phyloP scores from a whole-genome alignment of 495 filamentous ascomycete species.

The Oleoguttula mirabilis region DNA sequence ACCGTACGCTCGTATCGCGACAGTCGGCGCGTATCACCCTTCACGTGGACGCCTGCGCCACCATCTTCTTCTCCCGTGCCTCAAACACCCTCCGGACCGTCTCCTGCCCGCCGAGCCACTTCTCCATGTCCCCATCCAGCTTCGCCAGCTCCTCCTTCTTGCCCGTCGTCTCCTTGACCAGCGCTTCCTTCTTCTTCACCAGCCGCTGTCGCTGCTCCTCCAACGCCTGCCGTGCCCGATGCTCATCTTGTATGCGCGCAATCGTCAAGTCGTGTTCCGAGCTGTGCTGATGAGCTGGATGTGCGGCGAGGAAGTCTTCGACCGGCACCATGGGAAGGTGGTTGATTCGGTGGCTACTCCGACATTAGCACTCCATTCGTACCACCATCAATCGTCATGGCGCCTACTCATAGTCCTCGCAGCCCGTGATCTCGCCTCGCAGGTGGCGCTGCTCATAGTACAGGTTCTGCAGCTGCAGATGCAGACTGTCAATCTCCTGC shows the following conservation, averaged over 20 bases:
- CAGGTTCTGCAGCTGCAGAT: slow-evolving; percentile 87
- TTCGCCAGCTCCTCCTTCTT: slow-evolving; percentile 83
- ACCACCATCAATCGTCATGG: no score
- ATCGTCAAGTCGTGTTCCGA: slow-evolving; percentile 75
- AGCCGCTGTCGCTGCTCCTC: slow-evolving; percentile 79
- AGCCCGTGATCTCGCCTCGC: slow-evolving; percentile 77
- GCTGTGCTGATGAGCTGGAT: slow-evolving; percentile 58
- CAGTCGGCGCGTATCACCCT: no score
- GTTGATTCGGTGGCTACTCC: slow-evolving; percentile 70
- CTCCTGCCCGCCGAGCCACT: slow-evolving; percentile 58
- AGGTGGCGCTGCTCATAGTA: slow-evolving; percentile 93
- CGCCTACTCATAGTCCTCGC: slow-evolving; percentile 86
- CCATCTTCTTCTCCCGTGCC: slow-evolving; percentile 15
- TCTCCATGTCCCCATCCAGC: slow-evolving; percentile 78
- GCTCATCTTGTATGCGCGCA: slow-evolving; percentile 84
- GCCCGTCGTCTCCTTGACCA: slow-evolving; percentile 92
- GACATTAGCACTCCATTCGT: no score
- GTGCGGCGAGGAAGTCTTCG: slow-evolving; percentile 67
- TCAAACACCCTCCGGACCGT: slow-evolving; percentile 16
- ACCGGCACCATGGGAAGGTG: slow-evolving; percentile 72
- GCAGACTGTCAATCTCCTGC: slow-evolving; percentile 80
- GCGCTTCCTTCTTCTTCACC: slow-evolving; percentile 75
- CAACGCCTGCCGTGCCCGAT: slow-evolving; percentile 68
- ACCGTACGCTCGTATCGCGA: no score
- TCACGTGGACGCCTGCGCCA: no score